Evolutionary conservation across 129 eudicot genomes (phyloP), one percentile per base, ranked within the genome.

Genomic region (Flaveria linearis): DNA sequence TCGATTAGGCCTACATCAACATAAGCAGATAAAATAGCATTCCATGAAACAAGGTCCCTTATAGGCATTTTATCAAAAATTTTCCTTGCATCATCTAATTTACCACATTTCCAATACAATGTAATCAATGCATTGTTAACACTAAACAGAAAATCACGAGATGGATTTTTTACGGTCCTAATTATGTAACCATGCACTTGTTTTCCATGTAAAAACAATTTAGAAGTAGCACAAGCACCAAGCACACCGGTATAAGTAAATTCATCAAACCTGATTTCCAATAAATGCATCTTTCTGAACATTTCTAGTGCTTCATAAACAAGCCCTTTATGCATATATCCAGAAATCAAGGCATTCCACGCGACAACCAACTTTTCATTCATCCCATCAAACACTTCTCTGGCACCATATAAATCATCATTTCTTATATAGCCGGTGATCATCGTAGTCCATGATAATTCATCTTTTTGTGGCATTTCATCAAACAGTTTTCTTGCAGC

Each of bases 21-120:
- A 77, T 87, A 89, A 60, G 93, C 91, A 9, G 96, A 87, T 80
- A 92, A 83, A 41, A 92, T 39, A 14, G 97, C 82, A 83, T 92
- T 92, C 96, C 97, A 83, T 15, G 97, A 89, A 79, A 89, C 87
- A 69, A 84, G 82, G 80, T 89, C 97, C 79, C 76, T 82, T 41
- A 45, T 62, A 13, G 72, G 68, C 85, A 81, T 82, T 72, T 62
- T 76, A 58, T 89, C 88, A 64, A 92, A 92, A 18, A 92, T 83
- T 26, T 72, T 85, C 47, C 82, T 76, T 12, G 97, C 97, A 61
- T 86, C 87, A 49, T 84, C 79, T 63, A 86, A 58, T 55, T 79
- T 86, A 73, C 93, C 93, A 83, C 87, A 80, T 81, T 80, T 89
- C 85, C 88, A 86, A 57, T 92, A 92, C 71, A 92, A 84, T 0